These are phyloP conservation scores for Citeromyces hawaiiensis DNA, from an alignment of 1,139 yeast species.

Conservation along the genomic window DNA sequence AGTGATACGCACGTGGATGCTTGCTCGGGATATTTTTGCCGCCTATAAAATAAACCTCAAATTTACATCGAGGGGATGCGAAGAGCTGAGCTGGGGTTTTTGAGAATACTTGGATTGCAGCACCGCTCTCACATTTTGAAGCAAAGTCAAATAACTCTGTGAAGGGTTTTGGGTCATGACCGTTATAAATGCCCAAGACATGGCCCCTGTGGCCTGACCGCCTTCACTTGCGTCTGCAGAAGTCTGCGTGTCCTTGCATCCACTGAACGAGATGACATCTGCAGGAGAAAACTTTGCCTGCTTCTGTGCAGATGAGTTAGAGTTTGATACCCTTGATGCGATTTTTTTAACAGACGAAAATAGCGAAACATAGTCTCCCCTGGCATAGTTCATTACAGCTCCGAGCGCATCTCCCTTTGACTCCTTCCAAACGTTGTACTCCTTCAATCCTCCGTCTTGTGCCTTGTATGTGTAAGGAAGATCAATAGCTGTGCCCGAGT, in stretches of 20 bases:
- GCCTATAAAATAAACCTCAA: slow-evolving; percentile 30
- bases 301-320: slow-evolving; percentile 20
- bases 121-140: slow-evolving; percentile 68
- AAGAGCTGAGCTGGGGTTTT: slow-evolving; percentile 76
- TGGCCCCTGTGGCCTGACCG: slow-evolving; percentile 82
- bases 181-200: slow-evolving; percentile 80
- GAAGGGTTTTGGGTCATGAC: slow-evolving; percentile 55
- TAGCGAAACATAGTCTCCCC: slow-evolving; percentile 54
- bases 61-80: slow-evolving; percentile 79
- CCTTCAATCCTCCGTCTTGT: slow-evolving; percentile 72
- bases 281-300: slow-evolving; percentile 72
- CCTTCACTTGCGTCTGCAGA: slow-evolving; percentile 73
- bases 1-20: neutral
- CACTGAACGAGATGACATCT: slow-evolving; percentile 76
- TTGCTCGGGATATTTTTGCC: neutral
- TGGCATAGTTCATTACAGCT: slow-evolving; percentile 60
- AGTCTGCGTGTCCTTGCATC: slow-evolving; percentile 82
- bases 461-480: slow-evolving; percentile 85
- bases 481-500: slow-evolving; percentile 85
- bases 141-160: slow-evolving; percentile 64
- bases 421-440: slow-evolving; percentile 77
- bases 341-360: slow-evolving; percentile 32
- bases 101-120: slow-evolving; percentile 65
- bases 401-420: slow-evolving; percentile 66
- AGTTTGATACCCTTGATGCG: slow-evolving; percentile 28